Conservation (phyloP, 75 land plant species). For the Pinus taeda region DNA sequence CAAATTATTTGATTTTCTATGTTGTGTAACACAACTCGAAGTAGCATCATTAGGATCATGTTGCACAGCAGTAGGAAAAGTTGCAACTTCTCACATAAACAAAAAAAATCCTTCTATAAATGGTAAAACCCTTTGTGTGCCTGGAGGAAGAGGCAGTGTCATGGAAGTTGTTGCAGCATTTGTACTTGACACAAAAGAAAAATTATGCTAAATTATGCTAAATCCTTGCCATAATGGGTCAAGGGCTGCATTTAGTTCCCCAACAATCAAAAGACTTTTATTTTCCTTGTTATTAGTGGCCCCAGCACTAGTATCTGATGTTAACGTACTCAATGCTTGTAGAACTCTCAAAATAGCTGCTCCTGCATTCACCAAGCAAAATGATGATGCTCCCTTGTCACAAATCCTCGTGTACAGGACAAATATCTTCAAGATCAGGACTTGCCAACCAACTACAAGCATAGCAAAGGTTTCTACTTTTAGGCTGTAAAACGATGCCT, state of each 20-base stretch:
- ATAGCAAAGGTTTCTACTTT: too few relatives aligned
- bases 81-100: constrained; percentile 68
- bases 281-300: constrained; percentile 13
- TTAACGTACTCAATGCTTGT: constrained; percentile 51
- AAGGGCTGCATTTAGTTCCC: constrained; percentile 42
- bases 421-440: too few relatives aligned
- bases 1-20: constrained; percentile 32
- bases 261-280: constrained; percentile 19
- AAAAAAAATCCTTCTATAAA: constrained; percentile 75
- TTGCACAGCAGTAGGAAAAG: constrained; percentile 18
- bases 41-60: constrained; percentile 39
- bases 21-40: constrained; percentile 21
- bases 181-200: constrained; percentile 29
- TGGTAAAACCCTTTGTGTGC: constrained; percentile 61
- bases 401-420: too few relatives aligned
- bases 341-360: constrained; percentile 65
- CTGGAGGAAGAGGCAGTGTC: constrained; percentile 64
- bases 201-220: constrained; percentile 49
- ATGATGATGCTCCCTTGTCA: too few relatives aligned
- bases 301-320: constrained; percentile 16
- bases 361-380: too few relatives aligned
- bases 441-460: too few relatives aligned
- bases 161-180: constrained; percentile 22
- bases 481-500: too few relatives aligned
- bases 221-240: constrained; percentile 66